Evolutionary conservation across 2,329 filamentous ascomycete genomes (phyloP), one percentile per base, ranked within the genome.

Genomic region (Cladosporium oxysporum): DNA sequence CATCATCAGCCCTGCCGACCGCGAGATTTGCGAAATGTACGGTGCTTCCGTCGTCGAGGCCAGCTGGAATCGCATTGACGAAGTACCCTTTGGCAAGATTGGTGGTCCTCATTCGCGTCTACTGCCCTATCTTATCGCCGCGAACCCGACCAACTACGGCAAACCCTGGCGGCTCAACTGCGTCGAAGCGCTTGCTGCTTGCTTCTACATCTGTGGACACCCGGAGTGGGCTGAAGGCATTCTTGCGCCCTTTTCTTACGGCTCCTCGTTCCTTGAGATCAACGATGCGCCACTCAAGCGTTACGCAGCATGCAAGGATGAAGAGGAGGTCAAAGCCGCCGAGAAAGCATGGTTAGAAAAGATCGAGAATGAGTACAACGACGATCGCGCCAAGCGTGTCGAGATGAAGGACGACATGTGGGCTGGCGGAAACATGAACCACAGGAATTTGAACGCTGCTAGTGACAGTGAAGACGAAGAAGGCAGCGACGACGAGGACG

Each of bases 41-140:
- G 95, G 95, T 69, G 94, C 93, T 23, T 95, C 95, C 3, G 95
- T 99, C 3, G 95, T 99, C 21, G 95, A 99, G 81, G 97, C 93
- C 76, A 96, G 92, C 28, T 99, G 95, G 95, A 96, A 96, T 3
- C 85, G 95, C 67, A 92, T 96, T 8, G 85, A 91, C 58, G 95
- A 99, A 79, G 89, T 99, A 5, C 93, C 94, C 62, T 99, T 94
- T 88, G 85, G 83, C 66, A 91, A 91, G 71, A 96, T 99, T 66
- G 95, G 95, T 31, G 95, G 95, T 28, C 95, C 93, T 78, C 96
- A 93, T 78, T 93, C 97, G 82, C 84, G 95, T 63, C 79, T 97
- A 69, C 82, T 99, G 65, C 95, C 95, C 0, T 99, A 99, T 78
- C 88, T 99, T 8, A 93, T 99, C 59, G 95, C 95, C 6, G 95